These are phyloP conservation scores for Monosporozyma siamensis DNA, from an alignment of 805 yeast species.

Conservation along the genomic window DNA sequence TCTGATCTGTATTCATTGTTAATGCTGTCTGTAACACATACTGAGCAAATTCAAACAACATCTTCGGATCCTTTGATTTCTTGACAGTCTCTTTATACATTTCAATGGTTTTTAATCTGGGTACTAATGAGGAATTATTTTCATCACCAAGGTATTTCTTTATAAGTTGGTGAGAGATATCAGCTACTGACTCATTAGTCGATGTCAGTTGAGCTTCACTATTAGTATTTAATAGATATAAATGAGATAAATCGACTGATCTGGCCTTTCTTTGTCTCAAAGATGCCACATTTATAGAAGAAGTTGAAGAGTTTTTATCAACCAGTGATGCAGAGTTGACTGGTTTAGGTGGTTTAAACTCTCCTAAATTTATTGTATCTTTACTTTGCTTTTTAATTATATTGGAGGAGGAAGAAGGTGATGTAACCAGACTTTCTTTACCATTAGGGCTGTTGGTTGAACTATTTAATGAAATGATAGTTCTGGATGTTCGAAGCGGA, in stretches of 20 bases:
- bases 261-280: slow-evolving; percentile 10
- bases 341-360: not conserved
- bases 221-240: slow-evolving; percentile 29
- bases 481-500: slow-evolving; percentile 1
- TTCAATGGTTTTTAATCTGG: slow-evolving; percentile 76
- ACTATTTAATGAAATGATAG: slow-evolving; percentile 1
- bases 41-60: slow-evolving; percentile 86
- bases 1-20: slow-evolving; percentile 36
- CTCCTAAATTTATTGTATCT: not conserved
- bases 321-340: not conserved
- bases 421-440: not conserved
- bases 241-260: slow-evolving; percentile 36
- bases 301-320: not conserved
- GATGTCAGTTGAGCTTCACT: slow-evolving; percentile 30
- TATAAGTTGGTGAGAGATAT: slow-evolving; percentile 43
- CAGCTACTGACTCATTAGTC: slow-evolving; percentile 37
- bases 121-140: slow-evolving; percentile 42
- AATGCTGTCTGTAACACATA: slow-evolving; percentile 81
- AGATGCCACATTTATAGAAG: not conserved
- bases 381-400: not conserved
- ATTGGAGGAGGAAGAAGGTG: not conserved
- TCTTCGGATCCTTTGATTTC: slow-evolving; percentile 73
- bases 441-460: not conserved
- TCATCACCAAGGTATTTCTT: slow-evolving; percentile 46
- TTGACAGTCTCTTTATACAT: slow-evolving; percentile 79